Evolutionary conservation across 139 green algal genomes (phyloP).

Genomic region (Deuterostichococcus epilithicus): DNA sequence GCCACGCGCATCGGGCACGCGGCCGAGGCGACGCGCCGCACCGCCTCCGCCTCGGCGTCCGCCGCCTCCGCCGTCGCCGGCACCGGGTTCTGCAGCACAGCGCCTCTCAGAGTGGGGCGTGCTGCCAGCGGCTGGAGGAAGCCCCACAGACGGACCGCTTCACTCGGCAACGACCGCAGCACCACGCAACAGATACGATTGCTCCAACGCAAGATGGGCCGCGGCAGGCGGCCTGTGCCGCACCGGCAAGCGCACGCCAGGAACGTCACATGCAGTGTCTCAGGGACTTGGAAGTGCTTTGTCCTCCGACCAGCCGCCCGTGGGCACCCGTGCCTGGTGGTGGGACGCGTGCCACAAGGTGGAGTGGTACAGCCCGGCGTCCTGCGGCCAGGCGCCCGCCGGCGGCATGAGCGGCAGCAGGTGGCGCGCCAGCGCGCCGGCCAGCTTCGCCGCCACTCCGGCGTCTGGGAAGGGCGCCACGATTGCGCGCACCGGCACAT

Average conservation of each 20-base stretch:
- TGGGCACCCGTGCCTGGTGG: slow-evolving; percentile 40
- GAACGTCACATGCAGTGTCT: not conserved
- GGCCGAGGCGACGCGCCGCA: slow-evolving; percentile 10
- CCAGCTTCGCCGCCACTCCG: slow-evolving; percentile 15
- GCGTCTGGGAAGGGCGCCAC: slow-evolving; percentile 47
- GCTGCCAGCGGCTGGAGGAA: not conserved
- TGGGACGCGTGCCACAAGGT: slow-evolving; percentile 63
- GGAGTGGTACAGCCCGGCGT: slow-evolving; percentile 49
- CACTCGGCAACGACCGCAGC: not conserved
- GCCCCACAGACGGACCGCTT: not conserved
- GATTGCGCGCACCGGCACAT: slow-evolving; percentile 47
- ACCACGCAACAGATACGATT: too few species aligned
- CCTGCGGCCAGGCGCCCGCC: slow-evolving; percentile 55
- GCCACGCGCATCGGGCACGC: slow-evolving; percentile 51
- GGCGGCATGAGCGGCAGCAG: slow-evolving; percentile 34
- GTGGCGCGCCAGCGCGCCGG: slow-evolving; percentile 13
- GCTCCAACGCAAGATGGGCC: too few species aligned
- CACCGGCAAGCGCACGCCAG: not conserved
- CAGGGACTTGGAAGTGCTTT: not conserved
- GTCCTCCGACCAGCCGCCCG: not conserved
- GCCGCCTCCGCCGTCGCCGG: slow-evolving; percentile 28
- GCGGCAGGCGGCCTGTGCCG: too few species aligned
- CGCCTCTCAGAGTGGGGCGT: too few species aligned
- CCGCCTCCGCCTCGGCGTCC: slow-evolving; percentile 32
- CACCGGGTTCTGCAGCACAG: slow-evolving; percentile 41